These are phyloP conservation scores for Penicillium digitatum DNA, from an alignment of 2,329 filamentous ascomycete species.

Conservation along the genomic window DNA sequence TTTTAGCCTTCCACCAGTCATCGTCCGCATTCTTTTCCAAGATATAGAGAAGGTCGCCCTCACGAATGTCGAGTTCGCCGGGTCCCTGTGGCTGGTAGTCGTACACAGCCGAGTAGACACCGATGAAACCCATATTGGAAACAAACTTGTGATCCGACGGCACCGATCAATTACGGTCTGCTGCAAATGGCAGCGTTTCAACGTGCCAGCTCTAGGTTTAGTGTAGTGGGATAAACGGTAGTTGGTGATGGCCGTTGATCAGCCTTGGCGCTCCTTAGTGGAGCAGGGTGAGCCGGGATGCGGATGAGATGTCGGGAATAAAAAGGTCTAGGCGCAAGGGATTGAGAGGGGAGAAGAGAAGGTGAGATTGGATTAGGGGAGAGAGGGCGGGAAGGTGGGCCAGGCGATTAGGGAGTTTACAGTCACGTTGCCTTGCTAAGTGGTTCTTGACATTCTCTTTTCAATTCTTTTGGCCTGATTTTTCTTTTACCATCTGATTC, in stretches of 20 bases:
- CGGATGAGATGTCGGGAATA: not conserved
- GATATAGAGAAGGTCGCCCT: constrained; percentile 85
- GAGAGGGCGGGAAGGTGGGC: constrained; percentile 23
- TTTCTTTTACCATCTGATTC: not conserved
- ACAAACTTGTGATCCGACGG: not conserved
- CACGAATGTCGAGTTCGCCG: constrained; percentile 76
- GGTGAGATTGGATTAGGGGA: constrained; percentile 19
- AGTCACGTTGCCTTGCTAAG: constrained; percentile 25
- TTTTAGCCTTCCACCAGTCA: constrained; percentile 96
- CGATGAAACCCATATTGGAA: constrained; percentile 76
- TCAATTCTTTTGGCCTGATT: not conserved
- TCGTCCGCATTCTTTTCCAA: constrained; percentile 74
- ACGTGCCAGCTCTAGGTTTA: constrained; percentile 11
- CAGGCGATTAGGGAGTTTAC: constrained; percentile 23
- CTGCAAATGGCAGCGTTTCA: constrained; percentile 13
- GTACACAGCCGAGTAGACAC: constrained; percentile 85
- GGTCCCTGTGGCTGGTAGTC: constrained; percentile 85
- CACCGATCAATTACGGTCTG: constrained; percentile 1
- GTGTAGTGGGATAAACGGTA: constrained; percentile 6
- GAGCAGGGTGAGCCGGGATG: constrained; percentile 5
- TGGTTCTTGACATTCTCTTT: not conserved
- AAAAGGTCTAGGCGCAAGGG: not conserved
- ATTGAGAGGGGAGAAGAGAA: not conserved
- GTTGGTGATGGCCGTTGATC: constrained; percentile 19
- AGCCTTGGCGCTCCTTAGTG: constrained; percentile 21